Evolutionary conservation across 306 rosid species (phyloP).

Genomic region (Acacia crassicarpa): DNA sequence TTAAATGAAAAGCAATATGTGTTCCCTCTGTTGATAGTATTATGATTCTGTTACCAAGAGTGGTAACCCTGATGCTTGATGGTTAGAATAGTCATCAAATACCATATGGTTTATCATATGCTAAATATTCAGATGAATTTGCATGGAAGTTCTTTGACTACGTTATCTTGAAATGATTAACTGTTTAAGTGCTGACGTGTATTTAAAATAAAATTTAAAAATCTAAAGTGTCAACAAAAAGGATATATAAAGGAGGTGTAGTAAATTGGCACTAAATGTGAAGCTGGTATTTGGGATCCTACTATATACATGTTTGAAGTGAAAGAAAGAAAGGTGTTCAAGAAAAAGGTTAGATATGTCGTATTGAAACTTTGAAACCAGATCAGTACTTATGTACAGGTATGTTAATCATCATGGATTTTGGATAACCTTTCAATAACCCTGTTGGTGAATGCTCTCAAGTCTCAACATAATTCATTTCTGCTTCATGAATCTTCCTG

Average conservation of each 20-base stretch:
- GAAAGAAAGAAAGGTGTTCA: background rate
- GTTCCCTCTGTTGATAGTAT: background rate
- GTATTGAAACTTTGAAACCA: background rate
- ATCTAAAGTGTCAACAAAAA: background rate
- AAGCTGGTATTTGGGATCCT: background rate
- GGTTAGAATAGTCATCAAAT: background rate
- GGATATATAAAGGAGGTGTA: background rate
- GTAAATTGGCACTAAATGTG: background rate
- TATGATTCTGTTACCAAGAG: background rate
- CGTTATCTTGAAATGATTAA: background rate
- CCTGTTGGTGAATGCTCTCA: background rate
- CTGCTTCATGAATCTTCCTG: slow-evolving; percentile 15
- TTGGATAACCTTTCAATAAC: background rate
- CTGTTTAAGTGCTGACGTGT: background rate
- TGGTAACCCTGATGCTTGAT: background rate
- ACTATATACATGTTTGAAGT: background rate
- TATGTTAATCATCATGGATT: background rate
- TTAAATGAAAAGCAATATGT: no score
- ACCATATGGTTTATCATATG: background rate
- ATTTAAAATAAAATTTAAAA: background rate
- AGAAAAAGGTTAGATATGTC: background rate
- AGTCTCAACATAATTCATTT: slow-evolving; percentile 18
- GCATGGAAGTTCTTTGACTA: background rate
- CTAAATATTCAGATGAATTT: background rate
- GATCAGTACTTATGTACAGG: background rate